Evolutionary conservation across 805 yeast species (phyloP).

Genomic region (Candida arabinofermentans): DNA sequence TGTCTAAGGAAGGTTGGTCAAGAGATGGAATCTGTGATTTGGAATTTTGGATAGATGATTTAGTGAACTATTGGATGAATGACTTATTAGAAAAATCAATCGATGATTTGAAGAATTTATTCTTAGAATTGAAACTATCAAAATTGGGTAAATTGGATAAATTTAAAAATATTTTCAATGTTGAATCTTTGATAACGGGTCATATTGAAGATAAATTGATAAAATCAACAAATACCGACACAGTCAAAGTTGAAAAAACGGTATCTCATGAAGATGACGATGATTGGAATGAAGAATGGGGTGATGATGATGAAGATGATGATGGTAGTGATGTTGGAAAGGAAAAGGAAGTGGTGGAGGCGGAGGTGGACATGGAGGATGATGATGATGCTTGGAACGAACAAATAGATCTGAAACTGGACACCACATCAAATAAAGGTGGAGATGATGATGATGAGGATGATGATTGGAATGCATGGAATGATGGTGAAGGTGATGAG

Average conservation of each 20-base stretch:
- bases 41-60: constrained; percentile 33
- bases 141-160: constrained; percentile 7
- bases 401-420: constrained; percentile 5
- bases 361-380: constrained; percentile 1
- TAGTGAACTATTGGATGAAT: constrained; percentile 26
- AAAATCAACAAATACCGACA: neutral
- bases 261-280: constrained; percentile 8
- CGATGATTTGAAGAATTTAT: constrained; percentile 23
- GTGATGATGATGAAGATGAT: constrained; percentile 16
- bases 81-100: constrained; percentile 23
- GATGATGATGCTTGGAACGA: constrained; percentile 12
- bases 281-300: constrained; percentile 25
- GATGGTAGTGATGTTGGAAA: constrained; percentile 2
- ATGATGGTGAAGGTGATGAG: constrained; percentile 21
- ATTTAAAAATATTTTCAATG: constrained; percentile 8
- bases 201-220: constrained; percentile 1
- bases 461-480: constrained; percentile 27
- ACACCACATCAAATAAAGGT: neutral
- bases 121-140: constrained; percentile 10
- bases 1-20: constrained; percentile 27
- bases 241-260: neutral
- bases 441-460: constrained; percentile 10
- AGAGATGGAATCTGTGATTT: constrained; percentile 29
- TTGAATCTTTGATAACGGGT: constrained; percentile 4
- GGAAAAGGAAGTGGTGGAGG: constrained; percentile 1